Evolutionary conservation across 225 moss, liverwort and hornwort species (phyloP).

Genomic region (Neckera pumila): DNA sequence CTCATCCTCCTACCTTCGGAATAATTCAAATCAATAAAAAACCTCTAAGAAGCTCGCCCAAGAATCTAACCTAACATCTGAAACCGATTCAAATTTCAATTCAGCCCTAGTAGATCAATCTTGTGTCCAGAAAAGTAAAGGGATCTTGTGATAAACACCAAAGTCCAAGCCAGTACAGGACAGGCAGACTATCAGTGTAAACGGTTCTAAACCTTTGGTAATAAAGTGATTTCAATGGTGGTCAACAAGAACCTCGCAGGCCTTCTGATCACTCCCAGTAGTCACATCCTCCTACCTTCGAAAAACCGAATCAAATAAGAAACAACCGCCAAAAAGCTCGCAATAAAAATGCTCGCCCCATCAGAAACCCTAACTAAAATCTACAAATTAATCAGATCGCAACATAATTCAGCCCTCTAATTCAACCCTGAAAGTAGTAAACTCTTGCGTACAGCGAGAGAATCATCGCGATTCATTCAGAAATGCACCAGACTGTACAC

Average conservation of each 20-base stretch:
- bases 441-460: not conserved
- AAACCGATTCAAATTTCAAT: not conserved
- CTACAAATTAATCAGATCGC: not conserved
- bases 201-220: not conserved
- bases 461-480: constrained; percentile 30
- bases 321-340: not conserved
- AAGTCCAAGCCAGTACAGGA: constrained; percentile 57
- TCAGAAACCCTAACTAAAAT: not conserved
- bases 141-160: constrained; percentile 4
- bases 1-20: not conserved
- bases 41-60: not conserved
- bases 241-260: not conserved
- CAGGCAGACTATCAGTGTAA: no score
- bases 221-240: not conserved
- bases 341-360: not conserved
- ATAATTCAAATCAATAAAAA: not conserved
- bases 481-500: constrained; percentile 76
- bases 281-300: not conserved
- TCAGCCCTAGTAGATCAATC: not conserved
- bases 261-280: not conserved
- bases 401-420: not conserved
- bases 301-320: not conserved
- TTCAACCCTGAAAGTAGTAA: not conserved
- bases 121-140: not conserved
- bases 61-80: not conserved